Conservation (phyloP, 495 filamentous ascomycete species). For the Penicillium subrubescens region DNA sequence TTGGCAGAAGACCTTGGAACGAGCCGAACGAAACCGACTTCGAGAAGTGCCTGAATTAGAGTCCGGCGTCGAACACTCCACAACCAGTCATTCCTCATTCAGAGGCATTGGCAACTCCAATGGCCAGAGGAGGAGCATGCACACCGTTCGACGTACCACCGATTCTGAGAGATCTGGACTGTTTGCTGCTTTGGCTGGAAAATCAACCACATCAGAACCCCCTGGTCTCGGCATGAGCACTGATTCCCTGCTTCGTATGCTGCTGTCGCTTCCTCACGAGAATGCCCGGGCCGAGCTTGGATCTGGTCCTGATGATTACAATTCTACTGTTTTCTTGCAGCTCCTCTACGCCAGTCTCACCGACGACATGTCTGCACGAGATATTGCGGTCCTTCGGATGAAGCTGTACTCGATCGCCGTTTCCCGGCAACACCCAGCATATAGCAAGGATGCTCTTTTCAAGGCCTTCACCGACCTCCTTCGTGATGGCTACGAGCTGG, state of each 20-base stretch:
- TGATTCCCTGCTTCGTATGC: constrained; percentile 37
- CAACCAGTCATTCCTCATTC: constrained; percentile 17
- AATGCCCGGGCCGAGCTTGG: constrained; percentile 43
- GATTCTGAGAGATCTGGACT: not conserved
- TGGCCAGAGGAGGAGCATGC: constrained; percentile 25
- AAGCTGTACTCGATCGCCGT: constrained; percentile 43
- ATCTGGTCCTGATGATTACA: constrained; percentile 37
- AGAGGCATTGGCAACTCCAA: constrained; percentile 21
- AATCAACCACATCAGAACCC: constrained; percentile 2
- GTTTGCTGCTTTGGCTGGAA: not conserved
- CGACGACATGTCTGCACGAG: constrained; percentile 29
- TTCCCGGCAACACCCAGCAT: constrained; percentile 39
- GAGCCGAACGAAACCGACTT: constrained; percentile 38
- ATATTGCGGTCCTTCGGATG: constrained; percentile 33
- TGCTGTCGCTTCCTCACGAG: constrained; percentile 33
- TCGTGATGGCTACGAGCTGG: constrained; percentile 36
- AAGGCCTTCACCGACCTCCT: constrained; percentile 34
- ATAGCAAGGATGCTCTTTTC: constrained; percentile 37
- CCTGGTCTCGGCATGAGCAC: constrained; percentile 14
- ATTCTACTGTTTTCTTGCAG: constrained; percentile 52
- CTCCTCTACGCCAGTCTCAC: constrained; percentile 44
- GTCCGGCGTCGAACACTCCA: constrained; percentile 17
- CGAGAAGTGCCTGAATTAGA: constrained; percentile 16
- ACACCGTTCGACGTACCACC: constrained; percentile 14
- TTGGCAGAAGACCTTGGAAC: constrained; percentile 62